Conservation (phyloP, 345 rosid species). For the Carallia pectinifolia region DNA sequence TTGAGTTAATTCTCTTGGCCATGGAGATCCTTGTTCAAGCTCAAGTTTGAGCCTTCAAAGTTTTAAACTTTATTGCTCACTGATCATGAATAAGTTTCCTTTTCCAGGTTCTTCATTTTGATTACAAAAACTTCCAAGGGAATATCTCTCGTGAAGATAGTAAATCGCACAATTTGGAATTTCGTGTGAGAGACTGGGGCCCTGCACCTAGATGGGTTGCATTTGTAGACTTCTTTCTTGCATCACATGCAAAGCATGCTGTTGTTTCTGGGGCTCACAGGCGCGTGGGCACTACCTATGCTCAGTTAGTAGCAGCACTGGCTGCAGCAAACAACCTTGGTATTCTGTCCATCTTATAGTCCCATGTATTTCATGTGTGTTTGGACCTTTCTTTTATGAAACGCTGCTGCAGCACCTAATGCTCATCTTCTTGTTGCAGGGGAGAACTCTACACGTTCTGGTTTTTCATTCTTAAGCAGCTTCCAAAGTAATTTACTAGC, state of each 20-base stretch:
- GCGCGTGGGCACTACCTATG: slow-evolving; percentile 92
- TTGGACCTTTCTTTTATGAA: background rate
- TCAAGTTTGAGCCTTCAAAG: background rate
- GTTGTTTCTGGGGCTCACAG: slow-evolving; percentile 87
- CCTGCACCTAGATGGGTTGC: slow-evolving; percentile 99
- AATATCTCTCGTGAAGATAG: slow-evolving; percentile 43
- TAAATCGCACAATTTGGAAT: slow-evolving; percentile 44
- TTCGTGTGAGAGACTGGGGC: slow-evolving; percentile 93
- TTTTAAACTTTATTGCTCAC: background rate
- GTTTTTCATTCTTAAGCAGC: slow-evolving; percentile 77
- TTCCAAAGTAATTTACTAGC: slow-evolving; percentile 70
- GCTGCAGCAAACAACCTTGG: slow-evolving; percentile 86
- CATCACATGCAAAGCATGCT: slow-evolving; percentile 73
- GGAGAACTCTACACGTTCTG: slow-evolving; percentile 48
- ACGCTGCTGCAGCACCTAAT: slow-evolving; percentile 5
- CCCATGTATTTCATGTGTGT: background rate
- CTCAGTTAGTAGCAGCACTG: slow-evolving; percentile 82
- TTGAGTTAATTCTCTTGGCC: background rate
- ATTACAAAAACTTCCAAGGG: slow-evolving; percentile 68
- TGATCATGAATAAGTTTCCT: slow-evolving; percentile 17
- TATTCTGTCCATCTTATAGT: slow-evolving; percentile 22
- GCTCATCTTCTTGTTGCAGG: slow-evolving; percentile 37
- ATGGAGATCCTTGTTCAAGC: background rate
- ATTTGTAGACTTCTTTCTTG: slow-evolving; percentile 96
- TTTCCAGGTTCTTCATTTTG: slow-evolving; percentile 74